These are phyloP conservation scores for Blastobotrys chiropterorum DNA, from an alignment of 805 yeast species.

Conservation along the genomic window DNA sequence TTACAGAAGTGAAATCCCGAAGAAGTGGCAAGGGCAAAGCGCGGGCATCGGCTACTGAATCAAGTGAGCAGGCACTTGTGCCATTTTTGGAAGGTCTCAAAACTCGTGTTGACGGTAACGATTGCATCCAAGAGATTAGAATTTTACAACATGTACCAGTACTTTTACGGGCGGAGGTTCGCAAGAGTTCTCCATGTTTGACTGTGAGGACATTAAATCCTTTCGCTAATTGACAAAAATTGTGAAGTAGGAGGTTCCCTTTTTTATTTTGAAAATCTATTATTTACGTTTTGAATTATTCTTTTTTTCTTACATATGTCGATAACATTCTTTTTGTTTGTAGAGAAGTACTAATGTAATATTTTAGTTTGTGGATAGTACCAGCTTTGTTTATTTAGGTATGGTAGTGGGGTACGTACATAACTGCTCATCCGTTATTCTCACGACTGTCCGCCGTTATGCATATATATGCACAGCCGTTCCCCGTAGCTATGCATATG, in stretches of 20 bases:
- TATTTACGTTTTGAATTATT: not conserved
- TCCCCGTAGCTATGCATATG: too few species aligned
- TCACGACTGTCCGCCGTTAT: too few species aligned
- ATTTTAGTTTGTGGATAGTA: too few species aligned
- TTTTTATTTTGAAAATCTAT: not conserved
- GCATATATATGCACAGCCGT: too few species aligned
- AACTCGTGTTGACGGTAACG: constrained; percentile 55
- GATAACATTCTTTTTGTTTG: not conserved
- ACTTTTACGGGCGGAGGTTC: constrained; percentile 81
- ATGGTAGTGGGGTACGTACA: too few species aligned
- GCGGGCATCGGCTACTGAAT: not conserved
- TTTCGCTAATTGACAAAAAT: constrained; percentile 34
- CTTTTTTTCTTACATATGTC: too few species aligned
- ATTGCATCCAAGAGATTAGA: constrained; percentile 71
- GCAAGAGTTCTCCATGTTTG: constrained; percentile 92
- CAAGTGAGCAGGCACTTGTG: constrained; percentile 34
- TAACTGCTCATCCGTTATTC: too few species aligned
- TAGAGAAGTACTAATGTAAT: not conserved
- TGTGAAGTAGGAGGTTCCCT: not conserved
- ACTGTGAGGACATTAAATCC: constrained; percentile 91
- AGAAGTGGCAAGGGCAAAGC: constrained; percentile 4
- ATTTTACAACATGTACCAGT: constrained; percentile 79
- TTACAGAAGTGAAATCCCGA: constrained; percentile 18
- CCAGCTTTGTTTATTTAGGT: too few species aligned
- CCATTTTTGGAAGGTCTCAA: constrained; percentile 53